phyloP scores from a whole-genome alignment of 352 stramenopile species.

The Globisporangium viniferum region DNA sequence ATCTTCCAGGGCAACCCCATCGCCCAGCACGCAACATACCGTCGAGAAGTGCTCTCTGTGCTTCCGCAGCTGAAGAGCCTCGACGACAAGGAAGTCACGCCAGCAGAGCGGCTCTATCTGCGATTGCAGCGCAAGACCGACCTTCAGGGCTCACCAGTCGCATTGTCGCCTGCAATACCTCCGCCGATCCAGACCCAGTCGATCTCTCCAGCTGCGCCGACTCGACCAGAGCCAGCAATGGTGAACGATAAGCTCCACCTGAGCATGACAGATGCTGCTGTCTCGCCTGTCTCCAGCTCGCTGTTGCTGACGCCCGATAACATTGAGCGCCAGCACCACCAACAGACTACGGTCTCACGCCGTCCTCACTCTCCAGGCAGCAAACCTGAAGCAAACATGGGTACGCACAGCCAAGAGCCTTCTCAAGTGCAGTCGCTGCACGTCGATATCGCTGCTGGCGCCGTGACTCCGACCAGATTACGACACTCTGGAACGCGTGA shows the following conservation, averaged over 20 bases:
- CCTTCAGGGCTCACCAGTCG: conserved; percentile 12
- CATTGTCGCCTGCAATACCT: conserved; percentile 2
- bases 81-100: conserved; percentile 38
- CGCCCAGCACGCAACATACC: conserved; percentile 31
- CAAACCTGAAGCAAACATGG: neutral
- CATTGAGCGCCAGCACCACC: neutral
- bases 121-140: conserved; percentile 46
- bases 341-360: neutral
- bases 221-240: neutral
- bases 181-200: neutral
- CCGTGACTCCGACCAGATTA: conserved; percentile 4
- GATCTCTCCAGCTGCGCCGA: neutral
- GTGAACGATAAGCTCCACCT: neutral
- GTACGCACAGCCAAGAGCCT: neutral
- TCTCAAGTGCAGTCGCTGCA: neutral
- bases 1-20: conserved; percentile 51
- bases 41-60: conserved; percentile 50
- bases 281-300: conserved; percentile 14
- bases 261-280: neutral
- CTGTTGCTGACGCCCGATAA: conserved; percentile 13
- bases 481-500: neutral
- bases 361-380: neutral
- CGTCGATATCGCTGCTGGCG: conserved; percentile 8
- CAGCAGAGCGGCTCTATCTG: conserved; percentile 47
- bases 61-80: conserved; percentile 52